Base-by-base conservation (phyloP, 805 yeast genomes). In the Pichia thaimueangensis region DNA sequence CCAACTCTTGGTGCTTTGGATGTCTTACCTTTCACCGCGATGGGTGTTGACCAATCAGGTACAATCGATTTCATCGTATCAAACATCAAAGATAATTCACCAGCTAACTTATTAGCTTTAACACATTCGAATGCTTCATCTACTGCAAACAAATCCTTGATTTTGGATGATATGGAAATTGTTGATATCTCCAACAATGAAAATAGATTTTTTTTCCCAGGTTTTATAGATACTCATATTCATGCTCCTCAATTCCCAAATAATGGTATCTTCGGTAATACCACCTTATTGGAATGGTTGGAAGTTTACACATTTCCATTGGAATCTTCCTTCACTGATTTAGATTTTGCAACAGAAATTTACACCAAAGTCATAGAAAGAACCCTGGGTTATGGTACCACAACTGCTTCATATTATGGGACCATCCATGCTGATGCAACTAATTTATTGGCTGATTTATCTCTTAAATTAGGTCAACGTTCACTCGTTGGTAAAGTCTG, bases 401-500 rank as follows among this genome's bases (percentile, higher is more conserved):
- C 98, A 1, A 80, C 91, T 43, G 95, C 95, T 0, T 73, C 94
- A 0, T 93, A 93, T 64, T 93, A 80, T 60, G 91, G 97, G 4
- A 88, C 97, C 0, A 80, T 86, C 35, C 95, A 91, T 56, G 68
- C 80, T 0, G 76, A 74, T 6, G 80, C 95, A 4, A 75, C 97
- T 2, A 81, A 81, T 39, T 53, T 82, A 29, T 73, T 93, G 54
- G 95, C 95, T 2, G 83, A 82, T 45, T 58, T 83, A 13, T 78
- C 91, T 28, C 64, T 80, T 11, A 47, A 67, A 30, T 52, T 65
- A 24, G 95, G 96, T 30, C 97, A 89, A 62, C 69, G 97, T 47
- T 96, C 96, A 0, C 73, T 85, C 41, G 78, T 93, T 30, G 98
- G 98, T 4, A 82, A 91, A 53, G 95, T 87, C 17, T 93, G 97